Evolutionary conservation across 768 basidiomycete species (phyloP), one percentile per base, ranked within the genome.

Genomic region (Auriscalpium microsporum): DNA sequence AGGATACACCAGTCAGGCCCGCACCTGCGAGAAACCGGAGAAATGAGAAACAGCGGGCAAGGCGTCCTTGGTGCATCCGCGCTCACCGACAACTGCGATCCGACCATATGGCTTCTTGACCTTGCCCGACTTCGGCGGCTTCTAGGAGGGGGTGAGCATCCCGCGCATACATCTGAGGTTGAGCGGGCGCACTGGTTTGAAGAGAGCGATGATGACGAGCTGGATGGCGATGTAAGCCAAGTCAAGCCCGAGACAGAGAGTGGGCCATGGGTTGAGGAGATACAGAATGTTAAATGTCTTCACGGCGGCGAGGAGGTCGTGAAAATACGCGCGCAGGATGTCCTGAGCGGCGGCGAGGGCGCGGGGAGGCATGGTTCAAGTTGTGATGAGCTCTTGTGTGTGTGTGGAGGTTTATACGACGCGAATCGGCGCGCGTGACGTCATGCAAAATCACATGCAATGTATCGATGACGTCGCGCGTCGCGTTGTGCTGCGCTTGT

Each of bases 1-100:
- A 76, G n/a, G 76, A 78, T 13, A 81, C 65, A 17, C 79, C 78
- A 0, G 77, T 79, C 10, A 80, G 64, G 10, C 80, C 78, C 2
- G 77, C 75, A 8, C 78, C 78, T 48, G 80, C 70, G 51, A 79
- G 67, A 0, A 16, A 11, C 11, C 10, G 16, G 35, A 10, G 35
- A 33, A 10, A 48, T 52, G 3, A 23, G 33, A 19, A 7, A 7
- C 17, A 14, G 28, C 28, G 7, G 5, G 28, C 21, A 19, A 48
- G 11, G 8, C n/a, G 42, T 10, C 6, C 19, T 10, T 10, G 5
- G 21, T 16, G 13, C 17, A 19, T 9, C 21, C 16, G 7, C 13
- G 1, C 17, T 21, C 40, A 53, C 57, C 57, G 21, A 54, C 13
- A 17, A 58, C 11, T 4, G 78, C 78, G 33, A 80, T 71, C n/a